Evolutionary conservation across 352 stramenopile species (phyloP), one percentile per base, ranked within the genome.

Genomic region (Pythium brachiatum): DNA sequence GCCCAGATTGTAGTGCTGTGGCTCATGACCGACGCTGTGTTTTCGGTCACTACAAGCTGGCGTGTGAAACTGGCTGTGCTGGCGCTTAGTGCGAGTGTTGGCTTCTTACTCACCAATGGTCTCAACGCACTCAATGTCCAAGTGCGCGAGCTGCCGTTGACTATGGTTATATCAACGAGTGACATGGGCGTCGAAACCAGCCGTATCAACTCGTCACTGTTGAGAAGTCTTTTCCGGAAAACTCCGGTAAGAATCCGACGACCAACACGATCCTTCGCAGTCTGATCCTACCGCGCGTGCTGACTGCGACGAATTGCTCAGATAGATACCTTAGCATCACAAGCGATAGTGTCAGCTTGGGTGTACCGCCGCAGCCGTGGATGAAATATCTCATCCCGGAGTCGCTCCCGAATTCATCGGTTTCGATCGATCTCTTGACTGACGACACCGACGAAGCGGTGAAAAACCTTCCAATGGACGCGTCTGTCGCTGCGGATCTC

Each of bases 221-320:
- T 5, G 44, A 53, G 23, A 44, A 6, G 32, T 50, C 46, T 21
- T 57, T 48, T 16, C 26, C 47, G 15, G 58, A 65, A 38, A 13
- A 1, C 1, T n/a, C n/a, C n/a, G n/a, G n/a, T n/a, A n/a, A 44
- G 2, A 65, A 65, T 25, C 12, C 46, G 2, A 18, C 31, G 9
- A 20, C 25, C 7, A 65, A 58, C 13, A 65, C 58, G 15, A 51
- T 65, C 16, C 47, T 65, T 3, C 58, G 48, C 23, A 64, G 34
- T 23, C 5, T 57, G 4, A 29, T 64, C 16, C 34, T 57, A 3
- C 48, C 27, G 15, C 2, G 15, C 26, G 32, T 32, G 15, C 6
- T 21, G 26, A 46, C 47, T 9, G 12, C 44, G n/a, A n/a, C n/a
- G n/a, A n/a, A n/a, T n/a, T n/a, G n/a, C n/a, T n/a, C n/a, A n/a